phyloP scores from a whole-genome alignment of 306 rosid genomes.

The Casuarina cunninghamiana region DNA sequence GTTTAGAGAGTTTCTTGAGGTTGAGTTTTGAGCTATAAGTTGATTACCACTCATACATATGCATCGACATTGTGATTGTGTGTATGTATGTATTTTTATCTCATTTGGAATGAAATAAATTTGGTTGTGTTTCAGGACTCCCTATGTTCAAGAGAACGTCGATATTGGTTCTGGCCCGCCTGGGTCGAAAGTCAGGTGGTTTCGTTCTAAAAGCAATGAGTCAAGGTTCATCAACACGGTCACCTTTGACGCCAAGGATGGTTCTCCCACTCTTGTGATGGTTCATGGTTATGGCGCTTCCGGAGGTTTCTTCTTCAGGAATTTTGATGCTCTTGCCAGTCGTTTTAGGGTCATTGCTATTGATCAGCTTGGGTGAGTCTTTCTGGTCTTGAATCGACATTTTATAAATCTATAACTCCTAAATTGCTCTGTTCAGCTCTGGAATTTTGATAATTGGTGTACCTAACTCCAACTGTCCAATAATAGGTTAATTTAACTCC shows the following conservation, averaged over 20 bases:
- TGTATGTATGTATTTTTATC: not conserved
- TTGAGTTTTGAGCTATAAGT: not conserved
- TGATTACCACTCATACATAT: not conserved
- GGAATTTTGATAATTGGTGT: no score
- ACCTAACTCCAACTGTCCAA: no score
- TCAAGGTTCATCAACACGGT: constrained; percentile 84
- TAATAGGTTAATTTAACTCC: no score
- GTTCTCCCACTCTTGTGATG: constrained; percentile 87
- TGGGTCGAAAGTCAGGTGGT: constrained; percentile 81
- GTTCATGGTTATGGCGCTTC: constrained; percentile 91
- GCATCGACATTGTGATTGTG: not conserved
- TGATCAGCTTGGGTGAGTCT: constrained; percentile 92
- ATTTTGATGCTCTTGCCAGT: constrained; percentile 86
- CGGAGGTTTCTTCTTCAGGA: constrained; percentile 94
- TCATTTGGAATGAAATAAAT: constrained; percentile 8
- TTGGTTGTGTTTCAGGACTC: constrained; percentile 62
- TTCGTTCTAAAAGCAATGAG: constrained; percentile 75
- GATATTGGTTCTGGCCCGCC: constrained; percentile 94
- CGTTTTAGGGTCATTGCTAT: constrained; percentile 85
- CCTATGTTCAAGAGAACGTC: constrained; percentile 84
- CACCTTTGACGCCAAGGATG: constrained; percentile 65
- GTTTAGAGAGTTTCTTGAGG: not conserved
- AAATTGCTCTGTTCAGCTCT: no score
- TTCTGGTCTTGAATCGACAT: constrained; percentile 13
- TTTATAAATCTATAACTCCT: not conserved